Base-by-base conservation (phyloP, 2,329 filamentous ascomycete species). In the Cercospora sp. region DNA sequence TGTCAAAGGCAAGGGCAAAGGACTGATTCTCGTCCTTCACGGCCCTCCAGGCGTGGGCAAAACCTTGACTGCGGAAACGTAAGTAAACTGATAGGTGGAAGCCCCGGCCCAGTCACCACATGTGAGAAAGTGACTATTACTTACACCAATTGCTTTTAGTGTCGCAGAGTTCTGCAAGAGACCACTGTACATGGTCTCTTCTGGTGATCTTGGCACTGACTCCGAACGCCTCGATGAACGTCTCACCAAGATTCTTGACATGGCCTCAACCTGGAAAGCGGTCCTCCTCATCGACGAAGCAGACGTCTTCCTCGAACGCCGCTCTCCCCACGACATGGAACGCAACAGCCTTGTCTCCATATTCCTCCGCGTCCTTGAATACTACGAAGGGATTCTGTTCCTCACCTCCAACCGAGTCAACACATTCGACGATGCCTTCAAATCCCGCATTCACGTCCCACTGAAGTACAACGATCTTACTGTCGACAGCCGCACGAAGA, bases 201-300 rank as follows among this genome's bases (percentile, higher is more conserved):
- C 72, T 9, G 74, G 74, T 34, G 74, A 77, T 13, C 70, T 77
- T 0, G 74, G 74, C 34, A 74, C 85, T 79, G 49, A 82, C 83
- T 75, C 82, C 81, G 7, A 86, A 83, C 77, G 82, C 81, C 18
- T 85, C 82, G 43, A 76, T 45, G 60, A 65, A 2, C 68, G 69
- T 13, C 71, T 77, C n/a, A 71, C 63, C 34, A 68, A 68, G 34
- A 92, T 95, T 60, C 85, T 97, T 66, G 91, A 94, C 73, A 91
- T 95, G 61, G 93, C 91, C 53, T 91, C 93, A 73, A 88, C 89
- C 0, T 97, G 93, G 93, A 91, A 91, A n/a, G 92, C 92, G 0
- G 91, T 97, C 6, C 82, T 97, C 0, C 86, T 97, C 3, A 86
- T 97, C 3, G 93, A 96, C 74, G 93, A 97, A 80, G 92, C 90